Evolutionary conservation across 1,139 yeast species (phyloP).

Genomic region (Meyerozyma carpophila): DNA sequence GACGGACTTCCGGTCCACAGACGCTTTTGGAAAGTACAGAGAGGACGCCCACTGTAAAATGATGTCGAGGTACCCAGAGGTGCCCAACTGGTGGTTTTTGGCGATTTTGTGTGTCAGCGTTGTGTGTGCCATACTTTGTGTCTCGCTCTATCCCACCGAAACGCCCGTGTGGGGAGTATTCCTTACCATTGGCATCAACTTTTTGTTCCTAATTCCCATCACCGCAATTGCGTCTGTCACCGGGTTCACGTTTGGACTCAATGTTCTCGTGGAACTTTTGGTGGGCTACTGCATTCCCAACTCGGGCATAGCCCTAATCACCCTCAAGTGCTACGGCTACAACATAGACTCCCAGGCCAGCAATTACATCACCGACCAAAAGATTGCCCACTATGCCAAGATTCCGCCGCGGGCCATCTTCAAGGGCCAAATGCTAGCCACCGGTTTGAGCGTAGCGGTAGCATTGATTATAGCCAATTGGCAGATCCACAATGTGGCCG

Average conservation of each 20-base stretch:
- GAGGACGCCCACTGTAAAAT: constrained; percentile 51
- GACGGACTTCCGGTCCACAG: constrained; percentile 21
- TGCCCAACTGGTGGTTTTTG: constrained; percentile 58
- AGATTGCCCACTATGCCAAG: constrained; percentile 29
- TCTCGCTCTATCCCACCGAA: constrained; percentile 27
- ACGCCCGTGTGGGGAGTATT: constrained; percentile 33
- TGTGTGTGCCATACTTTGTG: constrained; percentile 39
- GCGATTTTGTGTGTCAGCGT: constrained; percentile 43
- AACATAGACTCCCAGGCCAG: constrained; percentile 31
- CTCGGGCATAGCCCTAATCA: constrained; percentile 16
- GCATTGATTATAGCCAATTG: constrained; percentile 25
- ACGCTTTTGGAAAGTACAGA: constrained; percentile 17
- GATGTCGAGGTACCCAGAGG: constrained; percentile 54
- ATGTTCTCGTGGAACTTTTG: constrained; percentile 17
- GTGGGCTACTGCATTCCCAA: constrained; percentile 18
- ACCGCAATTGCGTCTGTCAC: constrained; percentile 13
- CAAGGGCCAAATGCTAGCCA: constrained; percentile 27
- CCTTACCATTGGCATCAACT: constrained; percentile 17
- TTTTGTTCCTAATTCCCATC: constrained; percentile 17
- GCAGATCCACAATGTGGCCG: constrained; percentile 20
- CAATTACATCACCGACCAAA: constrained; percentile 32
- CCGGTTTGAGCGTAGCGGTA: constrained; percentile 19
- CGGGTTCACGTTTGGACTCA: constrained; percentile 15
- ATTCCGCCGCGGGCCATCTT: constrained; percentile 32
- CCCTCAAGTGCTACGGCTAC: constrained; percentile 17